A percentile compares a stretch with the other conserved stretches of the same genome.
Conservation (phyloP, 306 rosid genomes). For the Pyrus betulifolia region DNA sequence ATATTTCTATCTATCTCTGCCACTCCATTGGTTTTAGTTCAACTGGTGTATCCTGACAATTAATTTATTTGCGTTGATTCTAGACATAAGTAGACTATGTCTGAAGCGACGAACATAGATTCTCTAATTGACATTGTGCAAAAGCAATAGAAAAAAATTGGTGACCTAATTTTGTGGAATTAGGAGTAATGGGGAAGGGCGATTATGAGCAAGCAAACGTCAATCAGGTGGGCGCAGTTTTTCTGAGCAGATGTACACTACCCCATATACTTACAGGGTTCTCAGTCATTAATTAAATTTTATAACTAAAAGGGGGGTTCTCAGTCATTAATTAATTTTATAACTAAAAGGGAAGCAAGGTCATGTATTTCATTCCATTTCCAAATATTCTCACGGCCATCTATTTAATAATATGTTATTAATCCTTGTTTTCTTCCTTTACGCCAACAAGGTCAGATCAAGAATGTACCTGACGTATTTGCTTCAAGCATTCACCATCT, state of each 20-base stretch:
- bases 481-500: constrained; percentile 95
- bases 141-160: neutral
- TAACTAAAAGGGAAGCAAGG: neutral
- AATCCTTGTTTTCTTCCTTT: neutral
- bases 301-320: neutral
- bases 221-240: neutral
- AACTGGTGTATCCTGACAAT: neutral
- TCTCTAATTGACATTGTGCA: neutral
- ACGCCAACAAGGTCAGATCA: neutral
- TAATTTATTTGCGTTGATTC: neutral
- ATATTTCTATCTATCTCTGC: neutral
- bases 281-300: neutral
- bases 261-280: neutral
- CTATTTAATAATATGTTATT: neutral
- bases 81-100: neutral
- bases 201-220: neutral
- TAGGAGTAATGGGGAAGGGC: neutral
- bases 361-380: neutral
- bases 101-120: neutral
- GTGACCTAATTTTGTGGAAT: neutral
- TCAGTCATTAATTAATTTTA: neutral
- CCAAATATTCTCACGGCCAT: neutral
- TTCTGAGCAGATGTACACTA: neutral
- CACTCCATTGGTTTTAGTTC: neutral
- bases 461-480: constrained; percentile 70